Evolutionary conservation across 2,329 filamentous ascomycete species (phyloP).

Genomic region (Pleurostoma richardsiae): DNA sequence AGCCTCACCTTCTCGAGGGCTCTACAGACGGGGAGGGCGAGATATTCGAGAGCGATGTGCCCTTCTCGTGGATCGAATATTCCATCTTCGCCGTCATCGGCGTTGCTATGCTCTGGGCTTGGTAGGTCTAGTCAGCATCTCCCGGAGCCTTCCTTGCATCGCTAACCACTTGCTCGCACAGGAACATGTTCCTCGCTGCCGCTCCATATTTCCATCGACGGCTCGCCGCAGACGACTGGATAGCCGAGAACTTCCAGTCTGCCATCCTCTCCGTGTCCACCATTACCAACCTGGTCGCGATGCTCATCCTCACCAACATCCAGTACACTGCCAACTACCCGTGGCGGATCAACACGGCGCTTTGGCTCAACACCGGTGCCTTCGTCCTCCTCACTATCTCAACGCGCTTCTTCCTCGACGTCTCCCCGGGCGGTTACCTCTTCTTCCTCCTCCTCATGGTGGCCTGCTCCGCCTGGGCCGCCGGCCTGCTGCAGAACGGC

Average conservation of each 20-base stretch:
- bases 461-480: slow-evolving; percentile 70
- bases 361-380: slow-evolving; percentile 70
- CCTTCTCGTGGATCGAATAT: slow-evolving; percentile 86
- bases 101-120: slow-evolving; percentile 95
- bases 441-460: slow-evolving; percentile 80
- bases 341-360: slow-evolving; percentile 72
- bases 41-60: slow-evolving; percentile 27
- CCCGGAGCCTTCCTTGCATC: background rate
- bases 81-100: slow-evolving; percentile 79
- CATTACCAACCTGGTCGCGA: slow-evolving; percentile 70
- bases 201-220: slow-evolving; percentile 88
- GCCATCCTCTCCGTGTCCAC: slow-evolving; percentile 85
- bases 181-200: slow-evolving; percentile 98
- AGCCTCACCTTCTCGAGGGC: slow-evolving; percentile 16
- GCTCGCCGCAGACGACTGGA: slow-evolving; percentile 66
- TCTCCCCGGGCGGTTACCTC: slow-evolving; percentile 65
- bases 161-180: slow-evolving; percentile 25
- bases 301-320: slow-evolving; percentile 72
- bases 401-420: slow-evolving; percentile 61
- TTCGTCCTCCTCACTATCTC: slow-evolving; percentile 79
- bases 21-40: slow-evolving; percentile 20
- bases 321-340: slow-evolving; percentile 85
- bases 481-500: slow-evolving; percentile 87
- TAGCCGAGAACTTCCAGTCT: slow-evolving; percentile 80
- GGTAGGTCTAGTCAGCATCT: slow-evolving; percentile 49